Evolutionary conservation across 257 asterid species (phyloP).

Genomic region (Cinchona pubescens): DNA sequence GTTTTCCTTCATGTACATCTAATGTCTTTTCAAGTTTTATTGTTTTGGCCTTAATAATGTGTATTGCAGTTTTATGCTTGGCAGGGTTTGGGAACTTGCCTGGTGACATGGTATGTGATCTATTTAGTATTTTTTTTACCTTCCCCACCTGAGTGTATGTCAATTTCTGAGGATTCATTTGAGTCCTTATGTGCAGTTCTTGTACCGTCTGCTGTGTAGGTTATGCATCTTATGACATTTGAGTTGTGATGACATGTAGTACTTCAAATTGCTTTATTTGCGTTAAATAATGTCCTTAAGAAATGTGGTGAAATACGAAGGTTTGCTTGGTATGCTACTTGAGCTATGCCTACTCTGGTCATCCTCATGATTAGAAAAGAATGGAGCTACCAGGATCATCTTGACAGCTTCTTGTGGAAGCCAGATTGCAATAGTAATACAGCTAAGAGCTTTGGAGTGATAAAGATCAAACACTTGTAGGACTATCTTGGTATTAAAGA

Average conservation of each 20-base stretch:
- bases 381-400: background rate
- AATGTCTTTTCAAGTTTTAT: background rate
- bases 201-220: background rate
- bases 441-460: background rate
- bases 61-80: slow-evolving; percentile 70
- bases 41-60: slow-evolving; percentile 54
- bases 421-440: background rate
- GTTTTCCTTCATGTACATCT: background rate
- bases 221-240: background rate
- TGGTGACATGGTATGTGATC: slow-evolving; percentile 80
- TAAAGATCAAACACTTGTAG: background rate
- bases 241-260: background rate
- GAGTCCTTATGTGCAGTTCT: background rate
- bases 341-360: background rate
- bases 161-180: background rate
- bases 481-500: background rate
- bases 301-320: background rate
- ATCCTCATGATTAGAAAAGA: background rate
- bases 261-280: background rate
- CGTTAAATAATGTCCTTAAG: background rate
- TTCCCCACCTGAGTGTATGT: background rate
- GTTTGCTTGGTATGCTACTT: background rate
- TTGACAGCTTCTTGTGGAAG: background rate
- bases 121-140: slow-evolving; percentile 1
- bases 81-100: slow-evolving; percentile 99